Evolutionary conservation across 2,329 filamentous ascomycete genomes (phyloP).

Genomic region (Penicillium crustosum): DNA sequence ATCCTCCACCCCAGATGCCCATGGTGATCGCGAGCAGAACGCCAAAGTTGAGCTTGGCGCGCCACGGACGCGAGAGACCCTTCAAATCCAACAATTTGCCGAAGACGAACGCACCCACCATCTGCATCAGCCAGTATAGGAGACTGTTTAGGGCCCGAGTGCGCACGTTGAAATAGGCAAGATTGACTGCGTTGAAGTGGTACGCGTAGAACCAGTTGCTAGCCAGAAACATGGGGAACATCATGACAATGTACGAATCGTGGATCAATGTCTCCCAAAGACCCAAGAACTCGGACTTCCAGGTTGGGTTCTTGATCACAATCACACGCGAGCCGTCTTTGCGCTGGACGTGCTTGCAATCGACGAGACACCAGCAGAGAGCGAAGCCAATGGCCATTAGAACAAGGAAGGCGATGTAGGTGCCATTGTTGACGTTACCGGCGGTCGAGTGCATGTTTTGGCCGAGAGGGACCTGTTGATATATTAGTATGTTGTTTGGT

Average conservation of each 20-base stretch:
- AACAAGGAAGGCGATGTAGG: slow-evolving; percentile 86
- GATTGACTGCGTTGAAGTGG: slow-evolving; percentile 73
- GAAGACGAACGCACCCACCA: slow-evolving; percentile 71
- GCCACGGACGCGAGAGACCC: slow-evolving; percentile 60
- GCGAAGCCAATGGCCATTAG: slow-evolving; percentile 72
- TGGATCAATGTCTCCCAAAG: slow-evolving; percentile 69
- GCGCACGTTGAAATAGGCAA: slow-evolving; percentile 68
- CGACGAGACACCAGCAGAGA: slow-evolving; percentile 67
- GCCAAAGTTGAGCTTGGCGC: slow-evolving; percentile 64
- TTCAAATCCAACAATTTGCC: slow-evolving; percentile 68
- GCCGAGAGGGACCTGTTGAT: slow-evolving; percentile 43
- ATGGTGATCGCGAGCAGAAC: slow-evolving; percentile 70
- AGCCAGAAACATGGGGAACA: slow-evolving; percentile 80
- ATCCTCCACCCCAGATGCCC: slow-evolving; percentile 79
- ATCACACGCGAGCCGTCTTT: slow-evolving; percentile 77
- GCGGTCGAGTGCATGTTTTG: slow-evolving; percentile 47
- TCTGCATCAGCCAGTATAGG: slow-evolving; percentile 78
- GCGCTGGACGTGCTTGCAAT: slow-evolving; percentile 71
- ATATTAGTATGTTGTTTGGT: slow-evolving; percentile 6
- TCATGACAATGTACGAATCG: slow-evolving; percentile 70
- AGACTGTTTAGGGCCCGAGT: slow-evolving; percentile 74
- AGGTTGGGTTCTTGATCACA: slow-evolving; percentile 86
- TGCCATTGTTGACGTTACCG: slow-evolving; percentile 61
- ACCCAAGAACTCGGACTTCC: slow-evolving; percentile 74
- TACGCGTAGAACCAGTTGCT: slow-evolving; percentile 81